Evolutionary conservation across 73 alveolate species (phyloP).

Genomic region (Blepharisma japonicum): DNA sequence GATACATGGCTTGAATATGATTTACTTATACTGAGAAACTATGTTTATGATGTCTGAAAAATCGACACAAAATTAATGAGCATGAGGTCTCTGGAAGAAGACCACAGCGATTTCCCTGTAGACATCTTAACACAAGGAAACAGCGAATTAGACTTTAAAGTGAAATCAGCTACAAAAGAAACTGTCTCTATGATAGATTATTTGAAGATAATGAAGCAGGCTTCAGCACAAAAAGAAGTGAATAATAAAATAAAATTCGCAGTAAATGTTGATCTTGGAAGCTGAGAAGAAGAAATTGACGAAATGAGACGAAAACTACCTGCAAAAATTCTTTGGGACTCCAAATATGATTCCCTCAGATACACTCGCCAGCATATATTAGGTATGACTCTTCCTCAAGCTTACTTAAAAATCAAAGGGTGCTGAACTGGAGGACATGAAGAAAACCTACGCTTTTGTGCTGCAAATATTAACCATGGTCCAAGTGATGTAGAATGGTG

Average conservation of each 20-base stretch:
- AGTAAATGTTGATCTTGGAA: constrained; percentile 64
- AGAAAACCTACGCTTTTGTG: constrained; percentile 62
- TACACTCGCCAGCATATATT: constrained; percentile 58
- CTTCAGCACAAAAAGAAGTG: too few relatives aligned
- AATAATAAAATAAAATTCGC: constrained; percentile 43
- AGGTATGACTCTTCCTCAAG: constrained; percentile 70
- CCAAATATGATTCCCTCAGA: constrained; percentile 45
- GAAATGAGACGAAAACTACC: constrained; percentile 54
- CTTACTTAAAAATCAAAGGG: constrained; percentile 58
- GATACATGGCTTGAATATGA: too few relatives aligned
- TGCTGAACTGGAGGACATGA: constrained; percentile 84
- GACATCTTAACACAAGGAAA: constrained; percentile 28
- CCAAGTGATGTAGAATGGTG: constrained; percentile 64
- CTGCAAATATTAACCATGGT: constrained; percentile 71
- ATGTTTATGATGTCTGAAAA: not conserved
- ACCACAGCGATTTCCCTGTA: constrained; percentile 8
- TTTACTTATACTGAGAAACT: not conserved
- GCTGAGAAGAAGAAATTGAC: constrained; percentile 54
- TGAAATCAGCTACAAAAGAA: constrained; percentile 13
- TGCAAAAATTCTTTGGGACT: constrained; percentile 33
- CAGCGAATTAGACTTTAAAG: constrained; percentile 21
- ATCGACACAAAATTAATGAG: not conserved
- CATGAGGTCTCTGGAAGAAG: not conserved
- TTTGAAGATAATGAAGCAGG: constrained; percentile 1
- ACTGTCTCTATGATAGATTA: constrained; percentile 21